phyloP scores from a whole-genome alignment of 345 rosid species.

The Aquilaria sinensis region DNA sequence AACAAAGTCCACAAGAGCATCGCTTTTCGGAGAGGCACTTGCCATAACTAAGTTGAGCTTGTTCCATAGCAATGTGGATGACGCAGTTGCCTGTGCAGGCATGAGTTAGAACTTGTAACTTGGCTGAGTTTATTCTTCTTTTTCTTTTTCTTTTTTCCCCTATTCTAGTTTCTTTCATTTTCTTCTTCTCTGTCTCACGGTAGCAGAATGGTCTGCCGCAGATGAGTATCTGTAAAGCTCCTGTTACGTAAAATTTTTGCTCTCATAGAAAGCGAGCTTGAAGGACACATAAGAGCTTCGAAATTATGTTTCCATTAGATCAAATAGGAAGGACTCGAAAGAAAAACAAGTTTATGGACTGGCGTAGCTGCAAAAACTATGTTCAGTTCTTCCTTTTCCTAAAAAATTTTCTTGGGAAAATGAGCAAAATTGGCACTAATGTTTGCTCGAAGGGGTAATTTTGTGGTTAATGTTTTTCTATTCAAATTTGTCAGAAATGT shows the following conservation, averaged over 20 bases:
- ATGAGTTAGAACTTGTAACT: slow-evolving; percentile 11
- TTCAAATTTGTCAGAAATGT: no score
- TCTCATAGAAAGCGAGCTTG: background rate
- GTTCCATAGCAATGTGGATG: slow-evolving; percentile 35
- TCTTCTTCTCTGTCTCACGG: slow-evolving; percentile 3
- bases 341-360: no score
- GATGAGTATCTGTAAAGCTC: background rate
- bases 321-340: no score
- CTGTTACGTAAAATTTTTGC: slow-evolving; percentile 3
- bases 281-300: background rate
- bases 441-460: no score
- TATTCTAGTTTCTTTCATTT: background rate
- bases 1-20: slow-evolving; percentile 59
- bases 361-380: no score
- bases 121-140: background rate
- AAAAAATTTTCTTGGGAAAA: no score
- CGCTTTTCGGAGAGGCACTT: slow-evolving; percentile 70
- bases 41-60: slow-evolving; percentile 63
- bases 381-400: no score
- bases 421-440: no score
- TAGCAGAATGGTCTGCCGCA: slow-evolving; percentile 1
- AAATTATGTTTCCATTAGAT: background rate
- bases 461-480: no score
- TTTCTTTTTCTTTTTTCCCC: slow-evolving; percentile 1
- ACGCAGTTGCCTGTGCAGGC: slow-evolving; percentile 47